These are phyloP conservation scores for Acer negundo DNA, from an alignment of 345 rosid genomes.

Conservation along the genomic window DNA sequence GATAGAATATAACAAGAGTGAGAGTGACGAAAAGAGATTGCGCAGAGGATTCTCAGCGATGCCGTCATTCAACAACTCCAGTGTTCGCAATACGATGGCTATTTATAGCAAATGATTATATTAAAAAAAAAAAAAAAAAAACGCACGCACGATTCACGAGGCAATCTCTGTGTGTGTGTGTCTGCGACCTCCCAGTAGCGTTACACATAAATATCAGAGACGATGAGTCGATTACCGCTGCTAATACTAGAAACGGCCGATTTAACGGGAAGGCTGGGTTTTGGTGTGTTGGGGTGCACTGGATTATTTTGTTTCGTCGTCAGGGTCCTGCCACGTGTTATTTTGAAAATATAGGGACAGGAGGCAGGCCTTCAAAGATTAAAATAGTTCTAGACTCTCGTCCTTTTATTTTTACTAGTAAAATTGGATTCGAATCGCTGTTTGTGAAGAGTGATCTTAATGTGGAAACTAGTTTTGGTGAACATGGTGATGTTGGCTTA, in stretches of 20 bases:
- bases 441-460: slow-evolving; percentile 69
- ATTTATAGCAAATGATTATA: neutral
- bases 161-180: neutral
- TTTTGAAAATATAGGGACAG: neutral
- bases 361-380: neutral
- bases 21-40: slow-evolving; percentile 22
- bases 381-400: too few species aligned
- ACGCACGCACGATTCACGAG: neutral
- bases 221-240: neutral
- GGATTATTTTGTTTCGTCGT: neutral
- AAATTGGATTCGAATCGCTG: too few species aligned
- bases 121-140: neutral
- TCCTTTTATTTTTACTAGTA: too few species aligned
- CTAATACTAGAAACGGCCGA: neutral
- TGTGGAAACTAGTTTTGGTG: slow-evolving; percentile 63
- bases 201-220: neutral
- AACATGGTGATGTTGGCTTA: slow-evolving; percentile 64
- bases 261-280: neutral
- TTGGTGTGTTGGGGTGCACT: neutral
- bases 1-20: slow-evolving; percentile 3
- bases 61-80: slow-evolving; percentile 36
- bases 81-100: neutral
- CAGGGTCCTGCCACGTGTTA: neutral
- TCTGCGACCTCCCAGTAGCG: neutral
- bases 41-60: slow-evolving; percentile 37